Evolutionary conservation across 2,329 filamentous ascomycete species (phyloP).

Genomic region (Colletotrichum limetticola): DNA sequence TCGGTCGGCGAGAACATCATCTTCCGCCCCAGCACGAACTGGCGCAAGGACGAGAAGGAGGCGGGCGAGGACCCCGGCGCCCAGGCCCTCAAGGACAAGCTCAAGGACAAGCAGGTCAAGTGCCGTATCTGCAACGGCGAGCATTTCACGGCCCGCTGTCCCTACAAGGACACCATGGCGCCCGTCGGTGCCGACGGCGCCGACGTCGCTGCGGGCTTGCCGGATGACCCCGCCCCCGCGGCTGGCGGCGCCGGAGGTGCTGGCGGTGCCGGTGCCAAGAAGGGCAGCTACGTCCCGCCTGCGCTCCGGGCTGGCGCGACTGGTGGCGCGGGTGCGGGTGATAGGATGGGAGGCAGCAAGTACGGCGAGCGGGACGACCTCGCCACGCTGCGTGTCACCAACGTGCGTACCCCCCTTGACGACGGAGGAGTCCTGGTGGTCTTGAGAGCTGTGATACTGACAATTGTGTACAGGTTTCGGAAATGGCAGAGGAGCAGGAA

Average conservation of each 20-base stretch:
- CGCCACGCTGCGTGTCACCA: conserved; percentile 95
- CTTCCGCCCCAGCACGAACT: conserved; percentile 93
- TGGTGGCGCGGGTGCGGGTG: conserved; percentile 70
- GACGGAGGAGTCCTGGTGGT: too few species aligned
- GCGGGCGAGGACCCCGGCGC: conserved; percentile 80
- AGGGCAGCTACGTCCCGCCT: conserved; percentile 91
- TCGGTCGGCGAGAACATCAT: conserved; percentile 97
- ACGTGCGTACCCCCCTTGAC: conserved; percentile 71
- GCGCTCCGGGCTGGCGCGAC: conserved; percentile 80
- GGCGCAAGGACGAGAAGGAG: conserved; percentile 89
- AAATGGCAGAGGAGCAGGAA: conserved; percentile 96
- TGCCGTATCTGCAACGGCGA: conserved; percentile 98
- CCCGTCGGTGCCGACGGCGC: conserved; percentile 73
- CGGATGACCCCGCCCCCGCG: conserved; percentile 53
- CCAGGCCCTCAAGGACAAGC: conserved; percentile 80
- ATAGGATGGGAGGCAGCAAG: conserved; percentile 86
- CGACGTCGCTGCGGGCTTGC: conserved; percentile 66
- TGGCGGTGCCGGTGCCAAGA: conserved; percentile 67
- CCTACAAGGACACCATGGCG: conserved; percentile 99
- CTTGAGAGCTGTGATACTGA: conserved; percentile 38
- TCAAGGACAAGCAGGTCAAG: conserved; percentile 99
- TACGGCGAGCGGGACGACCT: conserved; percentile 94
- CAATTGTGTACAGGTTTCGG: conserved; percentile 75
- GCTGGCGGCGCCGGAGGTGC: conserved; percentile 52
- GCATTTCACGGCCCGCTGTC: conserved; percentile 99